Evolutionary conservation across 2,329 filamentous ascomycete species (phyloP), one percentile per base, ranked within the genome.

Genomic region (Pseudogymnoascus pannorum): DNA sequence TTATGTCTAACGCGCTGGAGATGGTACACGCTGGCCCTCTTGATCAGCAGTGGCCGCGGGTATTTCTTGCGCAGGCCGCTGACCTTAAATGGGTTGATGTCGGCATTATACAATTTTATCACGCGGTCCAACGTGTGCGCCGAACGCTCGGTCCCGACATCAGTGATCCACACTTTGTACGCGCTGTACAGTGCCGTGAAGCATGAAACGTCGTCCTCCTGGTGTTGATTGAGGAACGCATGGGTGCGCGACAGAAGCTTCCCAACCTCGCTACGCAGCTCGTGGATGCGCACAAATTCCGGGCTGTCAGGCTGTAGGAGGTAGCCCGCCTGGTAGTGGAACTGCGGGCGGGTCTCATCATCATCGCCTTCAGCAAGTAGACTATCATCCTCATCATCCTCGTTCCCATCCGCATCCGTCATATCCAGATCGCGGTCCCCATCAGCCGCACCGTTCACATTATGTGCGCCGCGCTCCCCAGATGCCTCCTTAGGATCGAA

Each of bases 161-260:
- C 94, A 1, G 96, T 92, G 69, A 99, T 97, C 92, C 92, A 99
- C 7, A 91, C 94, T 44, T 91, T 83, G 73, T 97, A 99, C 1
- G 93, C 91, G 20, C 89, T 89, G 74, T 96, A 99, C 2, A 99
- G 76, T 0, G 92, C 86, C 22, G 92, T 96, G 75, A 99, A 99
- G 75, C 92, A 97, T 14, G 89, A 86, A 0, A 99, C 94, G 72
- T 99, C 94, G 70, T 99, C 94, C 72, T 97, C 91, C 71, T 96
- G 92, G 64, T 93, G 87, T 64, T 85, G 77, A 16, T 85, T 87
- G 62, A 99, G 77, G 76, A 97, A 99, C 1, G 80, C 76, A 74
- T 99, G 95, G 0, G 95, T 91, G 60, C 84, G 83, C 65, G 94
- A 93, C 22, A 99, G 78, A 1, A 93, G 82, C 68, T 86, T 81